phyloP scores from a whole-genome alignment of 2,329 filamentous ascomycete genomes.

The Septoria petroselini region DNA sequence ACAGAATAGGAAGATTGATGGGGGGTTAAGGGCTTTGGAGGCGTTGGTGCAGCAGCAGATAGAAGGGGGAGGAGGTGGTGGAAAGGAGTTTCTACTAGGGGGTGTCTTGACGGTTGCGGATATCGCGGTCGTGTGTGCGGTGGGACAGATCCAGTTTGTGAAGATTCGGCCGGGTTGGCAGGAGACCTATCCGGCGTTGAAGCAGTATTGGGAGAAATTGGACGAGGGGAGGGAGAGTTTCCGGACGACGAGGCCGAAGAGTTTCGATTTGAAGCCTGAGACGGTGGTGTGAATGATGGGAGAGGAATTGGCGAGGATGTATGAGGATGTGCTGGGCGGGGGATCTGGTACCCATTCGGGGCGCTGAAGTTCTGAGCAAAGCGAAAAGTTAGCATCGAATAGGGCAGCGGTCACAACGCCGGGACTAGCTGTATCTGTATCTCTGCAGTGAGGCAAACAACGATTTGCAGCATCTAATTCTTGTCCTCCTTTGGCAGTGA shows the following conservation, averaged over 20 bases:
- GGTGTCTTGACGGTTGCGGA: conserved; percentile 25
- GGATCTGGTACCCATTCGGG: no score
- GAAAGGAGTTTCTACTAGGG: conserved; percentile 17
- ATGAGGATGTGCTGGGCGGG: no score
- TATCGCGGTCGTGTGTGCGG: conserved; percentile 26
- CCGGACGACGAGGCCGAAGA: conserved; percentile 20
- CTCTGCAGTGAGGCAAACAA: no score
- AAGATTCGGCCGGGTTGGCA: conserved; percentile 19
- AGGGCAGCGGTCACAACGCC: no score
- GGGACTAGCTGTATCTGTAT: no score
- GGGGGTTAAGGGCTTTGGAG: conserved; percentile 20
- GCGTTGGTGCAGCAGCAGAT: no score
- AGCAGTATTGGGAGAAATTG: conserved; percentile 18
- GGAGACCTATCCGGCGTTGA: conserved; percentile 21
- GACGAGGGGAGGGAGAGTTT: conserved; percentile 20
- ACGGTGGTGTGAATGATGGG: conserved; percentile 11
- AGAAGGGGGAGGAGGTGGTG: conserved; percentile 5
- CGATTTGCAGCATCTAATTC: no score
- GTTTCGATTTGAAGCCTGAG: conserved; percentile 18
- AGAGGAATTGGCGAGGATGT: no score
- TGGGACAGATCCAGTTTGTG: conserved; percentile 23
- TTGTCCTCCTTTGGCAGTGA: no score
- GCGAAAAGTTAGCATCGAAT: no score
- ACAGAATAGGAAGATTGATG: conserved; percentile 23
- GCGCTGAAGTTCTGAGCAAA: no score